These are phyloP conservation scores for Fusarium staphyleae DNA, from an alignment of 2,329 filamentous ascomycete species.

Conservation along the genomic window DNA sequence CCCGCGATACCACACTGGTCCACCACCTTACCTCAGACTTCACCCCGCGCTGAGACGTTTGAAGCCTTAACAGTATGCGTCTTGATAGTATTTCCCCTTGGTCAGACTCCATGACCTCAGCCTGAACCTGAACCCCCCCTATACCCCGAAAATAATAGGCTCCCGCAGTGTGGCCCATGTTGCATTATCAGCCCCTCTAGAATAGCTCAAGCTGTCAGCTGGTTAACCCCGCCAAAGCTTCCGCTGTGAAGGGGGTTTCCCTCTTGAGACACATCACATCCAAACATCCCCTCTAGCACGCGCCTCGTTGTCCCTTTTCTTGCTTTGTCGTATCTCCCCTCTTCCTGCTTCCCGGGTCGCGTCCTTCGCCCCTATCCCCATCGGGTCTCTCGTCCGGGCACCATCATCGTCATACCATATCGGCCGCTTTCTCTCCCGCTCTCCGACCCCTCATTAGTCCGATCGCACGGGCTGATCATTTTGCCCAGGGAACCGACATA, in stretches of 20 bases:
- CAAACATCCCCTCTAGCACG: background rate
- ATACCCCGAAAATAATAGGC: background rate
- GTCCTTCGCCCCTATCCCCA: constrained; percentile 4
- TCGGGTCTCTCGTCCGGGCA: constrained; percentile 7
- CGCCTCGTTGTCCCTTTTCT: background rate
- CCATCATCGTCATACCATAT: constrained; percentile 5
- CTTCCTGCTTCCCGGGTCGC: constrained; percentile 5
- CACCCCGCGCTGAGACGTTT: constrained; percentile 11
- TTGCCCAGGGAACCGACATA: constrained; percentile 10
- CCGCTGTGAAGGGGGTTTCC: constrained; percentile 5
- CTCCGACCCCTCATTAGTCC: constrained; percentile 16
- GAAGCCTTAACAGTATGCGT: constrained; percentile 13
- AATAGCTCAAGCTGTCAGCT: background rate
- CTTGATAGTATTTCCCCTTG: background rate
- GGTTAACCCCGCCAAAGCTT: constrained; percentile 18
- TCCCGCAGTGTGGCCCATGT: constrained; percentile 4
- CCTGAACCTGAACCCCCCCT: background rate
- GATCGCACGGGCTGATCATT: constrained; percentile 3
- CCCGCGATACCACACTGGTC: constrained; percentile 4
- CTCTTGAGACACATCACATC: constrained; percentile 13
- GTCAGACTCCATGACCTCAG: background rate
- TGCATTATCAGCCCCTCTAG: background rate
- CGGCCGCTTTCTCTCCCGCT: constrained; percentile 19
- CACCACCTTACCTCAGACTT: constrained; percentile 10
- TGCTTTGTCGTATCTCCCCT: background rate